phyloP scores from a whole-genome alignment of 225 moss, liverwort and hornwort species.

The Polytrichum formosum region DNA sequence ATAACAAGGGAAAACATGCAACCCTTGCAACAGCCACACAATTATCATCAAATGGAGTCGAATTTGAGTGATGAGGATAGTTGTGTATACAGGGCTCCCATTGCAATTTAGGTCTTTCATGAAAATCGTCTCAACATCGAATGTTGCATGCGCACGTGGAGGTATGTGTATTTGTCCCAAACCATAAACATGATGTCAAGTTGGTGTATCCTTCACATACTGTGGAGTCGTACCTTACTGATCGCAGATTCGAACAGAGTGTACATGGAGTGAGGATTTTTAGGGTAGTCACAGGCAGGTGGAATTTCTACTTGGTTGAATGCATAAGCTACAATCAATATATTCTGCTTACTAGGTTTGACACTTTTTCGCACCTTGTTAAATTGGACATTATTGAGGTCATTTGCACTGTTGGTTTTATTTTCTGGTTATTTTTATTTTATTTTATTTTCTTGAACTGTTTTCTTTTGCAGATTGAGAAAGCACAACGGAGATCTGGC shows the following conservation, averaged over 20 bases:
- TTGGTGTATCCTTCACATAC: too few species aligned
- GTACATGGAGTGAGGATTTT: too few species aligned
- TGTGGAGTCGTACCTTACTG: too few species aligned
- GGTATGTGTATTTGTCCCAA: slow-evolving; percentile 33
- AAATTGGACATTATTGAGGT: background rate
- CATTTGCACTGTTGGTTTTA: background rate
- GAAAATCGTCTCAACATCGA: slow-evolving; percentile 44
- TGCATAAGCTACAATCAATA: too few species aligned
- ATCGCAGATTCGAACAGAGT: too few species aligned
- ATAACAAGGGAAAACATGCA: slow-evolving; percentile 13
- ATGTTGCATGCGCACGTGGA: slow-evolving; percentile 28
- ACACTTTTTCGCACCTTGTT: too few species aligned
- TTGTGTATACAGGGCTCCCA: slow-evolving; percentile 8
- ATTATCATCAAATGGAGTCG: slow-evolving; percentile 16
- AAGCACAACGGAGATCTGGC: slow-evolving; percentile 81
- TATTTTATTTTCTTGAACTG: too few species aligned
- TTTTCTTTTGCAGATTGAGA: slow-evolving; percentile 52
- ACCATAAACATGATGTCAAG: too few species aligned
- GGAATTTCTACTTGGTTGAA: too few species aligned
- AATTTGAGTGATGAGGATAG: slow-evolving; percentile 8
- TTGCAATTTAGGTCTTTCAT: slow-evolving; percentile 10
- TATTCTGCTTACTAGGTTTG: too few species aligned
- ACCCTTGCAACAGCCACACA: slow-evolving; percentile 17
- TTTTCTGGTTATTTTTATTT: too few species aligned
- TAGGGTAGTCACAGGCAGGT: too few species aligned